These are phyloP conservation scores for Leccinum holopus DNA, from an alignment of 1,284 basidiomycete species.

Conservation along the genomic window DNA sequence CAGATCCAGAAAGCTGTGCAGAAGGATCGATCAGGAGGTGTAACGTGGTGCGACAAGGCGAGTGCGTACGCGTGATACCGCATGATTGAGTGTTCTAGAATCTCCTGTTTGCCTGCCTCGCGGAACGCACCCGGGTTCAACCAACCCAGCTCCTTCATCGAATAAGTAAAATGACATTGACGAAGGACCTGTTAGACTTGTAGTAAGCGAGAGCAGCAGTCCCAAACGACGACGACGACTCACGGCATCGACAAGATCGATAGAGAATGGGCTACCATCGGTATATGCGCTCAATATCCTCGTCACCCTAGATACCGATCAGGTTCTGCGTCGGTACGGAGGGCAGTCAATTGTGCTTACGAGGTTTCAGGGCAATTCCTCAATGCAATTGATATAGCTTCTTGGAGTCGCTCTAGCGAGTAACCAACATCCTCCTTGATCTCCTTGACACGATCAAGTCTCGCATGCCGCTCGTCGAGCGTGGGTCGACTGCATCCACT, in stretches of 20 bases:
- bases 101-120: constrained; percentile 20
- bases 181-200: constrained; percentile 37
- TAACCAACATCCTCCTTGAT: constrained; percentile 32
- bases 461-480: constrained; percentile 20
- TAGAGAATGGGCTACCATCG: constrained; percentile 39
- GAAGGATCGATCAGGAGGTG: neutral
- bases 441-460: constrained; percentile 26
- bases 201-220: neutral
- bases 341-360: constrained; percentile 27
- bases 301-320: constrained; percentile 13
- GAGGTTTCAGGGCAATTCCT: constrained; percentile 32
- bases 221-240: constrained; percentile 5
- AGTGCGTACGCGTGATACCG: constrained; percentile 43
- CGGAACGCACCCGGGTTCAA: constrained; percentile 23
- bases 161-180: constrained; percentile 42
- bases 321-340: neutral
- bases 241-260: constrained; percentile 41
- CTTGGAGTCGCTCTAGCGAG: constrained; percentile 22
- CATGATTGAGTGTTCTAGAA: constrained; percentile 35
- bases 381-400: constrained; percentile 20
- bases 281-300: constrained; percentile 36
- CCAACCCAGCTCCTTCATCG: constrained; percentile 37
- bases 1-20: constrained; percentile 30
- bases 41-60: neutral
- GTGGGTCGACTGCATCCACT: constrained; percentile 5